These are phyloP conservation scores for Thalia dealbata DNA, from an alignment of 176 grass and related monocot species.

Conservation along the genomic window DNA sequence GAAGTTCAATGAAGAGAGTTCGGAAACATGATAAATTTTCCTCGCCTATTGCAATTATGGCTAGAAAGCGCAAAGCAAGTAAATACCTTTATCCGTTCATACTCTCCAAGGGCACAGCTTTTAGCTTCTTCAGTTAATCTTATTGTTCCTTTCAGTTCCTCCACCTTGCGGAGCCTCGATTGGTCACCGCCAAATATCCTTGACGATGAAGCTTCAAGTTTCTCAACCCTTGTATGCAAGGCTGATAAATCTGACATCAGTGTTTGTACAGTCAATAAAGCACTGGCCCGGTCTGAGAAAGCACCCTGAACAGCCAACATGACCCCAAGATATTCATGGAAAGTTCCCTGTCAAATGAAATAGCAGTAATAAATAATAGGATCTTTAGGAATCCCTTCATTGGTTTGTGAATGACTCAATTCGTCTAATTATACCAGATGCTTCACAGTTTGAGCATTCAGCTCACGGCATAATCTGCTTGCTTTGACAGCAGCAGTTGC, in stretches of 20 bases:
- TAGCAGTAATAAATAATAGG: neutral
- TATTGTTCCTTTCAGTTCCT: slow-evolving; percentile 73
- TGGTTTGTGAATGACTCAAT: no score
- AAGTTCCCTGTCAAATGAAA: slow-evolving; percentile 45
- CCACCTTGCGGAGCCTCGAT: slow-evolving; percentile 56
- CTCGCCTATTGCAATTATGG: neutral
- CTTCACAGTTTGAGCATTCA: slow-evolving; percentile 95
- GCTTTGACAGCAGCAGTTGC: slow-evolving; percentile 94
- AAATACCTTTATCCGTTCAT: slow-evolving; percentile 88
- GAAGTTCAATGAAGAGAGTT: neutral
- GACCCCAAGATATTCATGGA: slow-evolving; percentile 87
- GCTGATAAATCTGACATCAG: slow-evolving; percentile 87
- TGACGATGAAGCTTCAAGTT: slow-evolving; percentile 63
- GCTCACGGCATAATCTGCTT: slow-evolving; percentile 75
- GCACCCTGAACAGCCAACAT: slow-evolving; percentile 80
- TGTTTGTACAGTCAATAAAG: slow-evolving; percentile 85
- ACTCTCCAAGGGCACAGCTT: slow-evolving; percentile 76
- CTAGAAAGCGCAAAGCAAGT: neutral
- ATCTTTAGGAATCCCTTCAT: neutral
- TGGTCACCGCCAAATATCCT: slow-evolving; percentile 93
- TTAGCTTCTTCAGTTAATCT: slow-evolving; percentile 78
- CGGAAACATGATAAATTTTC: neutral
- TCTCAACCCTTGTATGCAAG: slow-evolving; percentile 59
- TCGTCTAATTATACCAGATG: slow-evolving; percentile 45
- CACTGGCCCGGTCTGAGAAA: slow-evolving; percentile 83